Conservation (phyloP, 495 filamentous ascomycete species). For the Penicillium maclennaniae region DNA sequence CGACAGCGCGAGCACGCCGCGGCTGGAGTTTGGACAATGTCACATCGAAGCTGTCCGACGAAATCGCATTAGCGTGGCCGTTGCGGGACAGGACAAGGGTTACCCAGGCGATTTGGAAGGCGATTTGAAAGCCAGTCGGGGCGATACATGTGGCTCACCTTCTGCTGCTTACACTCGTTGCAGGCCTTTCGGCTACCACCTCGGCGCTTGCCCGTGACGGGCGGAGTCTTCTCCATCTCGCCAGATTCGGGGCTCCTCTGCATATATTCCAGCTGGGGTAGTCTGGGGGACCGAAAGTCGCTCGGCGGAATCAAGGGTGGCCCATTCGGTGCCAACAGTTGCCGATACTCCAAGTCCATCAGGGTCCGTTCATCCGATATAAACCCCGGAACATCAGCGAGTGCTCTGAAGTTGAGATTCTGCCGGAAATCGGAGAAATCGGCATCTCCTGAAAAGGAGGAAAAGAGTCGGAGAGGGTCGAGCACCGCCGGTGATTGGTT, state of each 20-base stretch:
- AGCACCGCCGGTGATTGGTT: neutral
- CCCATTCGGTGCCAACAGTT: constrained; percentile 38
- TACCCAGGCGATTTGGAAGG: neutral
- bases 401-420: constrained; percentile 17
- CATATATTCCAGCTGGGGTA: constrained; percentile 36
- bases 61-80: constrained; percentile 1
- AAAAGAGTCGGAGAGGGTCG: neutral
- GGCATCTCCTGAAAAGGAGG: constrained; percentile 2
- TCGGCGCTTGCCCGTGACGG: constrained; percentile 44
- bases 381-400: constrained; percentile 30
- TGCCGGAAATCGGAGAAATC: constrained; percentile 50
- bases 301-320: constrained; percentile 32
- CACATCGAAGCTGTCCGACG: constrained; percentile 38
- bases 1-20: constrained; percentile 47
- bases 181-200: constrained; percentile 47
- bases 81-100: neutral
- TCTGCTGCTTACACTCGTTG: constrained; percentile 51
- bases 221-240: constrained; percentile 43
- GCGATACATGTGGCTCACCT: constrained; percentile 32
- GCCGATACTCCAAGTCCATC: constrained; percentile 44
- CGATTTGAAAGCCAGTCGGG: neutral
- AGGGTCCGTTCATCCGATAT: constrained; percentile 35
- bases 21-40: constrained; percentile 45
- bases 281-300: constrained; percentile 43
- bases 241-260: constrained; percentile 34